A percentile compares a stretch with the other conserved stretches of the same genome.
Evolutionary conservation across 1,284 basidiomycete species (phyloP).

Genomic region (Pseudozyma pruni): DNA sequence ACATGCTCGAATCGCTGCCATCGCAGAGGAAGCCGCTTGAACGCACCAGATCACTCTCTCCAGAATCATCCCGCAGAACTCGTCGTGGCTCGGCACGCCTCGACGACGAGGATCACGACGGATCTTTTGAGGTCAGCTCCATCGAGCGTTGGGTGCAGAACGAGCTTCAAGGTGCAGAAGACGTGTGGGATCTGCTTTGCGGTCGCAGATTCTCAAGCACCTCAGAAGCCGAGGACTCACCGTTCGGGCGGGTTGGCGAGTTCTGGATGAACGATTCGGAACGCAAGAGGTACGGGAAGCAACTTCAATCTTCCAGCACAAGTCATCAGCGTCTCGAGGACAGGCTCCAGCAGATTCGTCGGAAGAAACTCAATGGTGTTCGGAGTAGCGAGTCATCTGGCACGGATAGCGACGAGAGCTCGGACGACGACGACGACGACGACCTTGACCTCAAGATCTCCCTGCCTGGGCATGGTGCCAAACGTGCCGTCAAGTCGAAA

Average conservation of each 20-base stretch:
- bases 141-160: constrained; percentile 29
- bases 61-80: constrained; percentile 5
- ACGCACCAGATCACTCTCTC: background rate
- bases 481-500: constrained; percentile 3
- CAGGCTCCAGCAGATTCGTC: constrained; percentile 17
- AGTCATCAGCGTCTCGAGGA: constrained; percentile 27
- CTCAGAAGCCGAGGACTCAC: background rate
- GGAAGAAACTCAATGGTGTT: constrained; percentile 10
- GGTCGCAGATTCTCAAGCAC: constrained; percentile 9
- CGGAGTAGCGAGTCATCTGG: constrained; percentile 6
- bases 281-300: constrained; percentile 29
- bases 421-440: constrained; percentile 19
- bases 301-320: constrained; percentile 8
- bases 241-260: constrained; percentile 12
- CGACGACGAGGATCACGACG: constrained; percentile 14
- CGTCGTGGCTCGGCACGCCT: constrained; percentile 4
- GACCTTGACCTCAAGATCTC: background rate
- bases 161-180: constrained; percentile 17
- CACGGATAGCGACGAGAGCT: constrained; percentile 13
- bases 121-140: constrained; percentile 20
- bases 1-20: constrained; percentile 27
- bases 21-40: constrained; percentile 21
- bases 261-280: constrained; percentile 44
- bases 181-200: constrained; percentile 45
- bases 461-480: constrained; percentile 8